These are phyloP conservation scores for Phytophthora gonapodyides DNA, from an alignment of 352 stramenopile species.

Conservation along the genomic window DNA sequence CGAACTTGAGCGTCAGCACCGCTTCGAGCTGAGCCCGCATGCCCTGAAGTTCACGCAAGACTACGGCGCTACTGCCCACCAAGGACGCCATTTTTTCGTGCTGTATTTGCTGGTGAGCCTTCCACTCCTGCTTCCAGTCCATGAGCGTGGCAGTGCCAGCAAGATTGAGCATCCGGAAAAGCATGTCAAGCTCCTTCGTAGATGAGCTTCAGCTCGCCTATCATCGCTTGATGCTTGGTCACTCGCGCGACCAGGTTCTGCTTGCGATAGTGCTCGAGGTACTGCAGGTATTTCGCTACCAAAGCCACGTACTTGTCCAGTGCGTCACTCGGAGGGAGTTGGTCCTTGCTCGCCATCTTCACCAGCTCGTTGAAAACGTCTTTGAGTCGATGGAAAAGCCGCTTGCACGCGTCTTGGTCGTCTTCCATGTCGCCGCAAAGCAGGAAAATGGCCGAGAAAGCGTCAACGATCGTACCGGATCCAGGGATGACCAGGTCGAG, in stretches of 20 bases:
- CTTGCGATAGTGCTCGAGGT: neutral
- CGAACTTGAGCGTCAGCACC: slow-evolving; percentile 20
- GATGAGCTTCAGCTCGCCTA: neutral
- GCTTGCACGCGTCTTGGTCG: no score
- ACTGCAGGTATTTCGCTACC: neutral
- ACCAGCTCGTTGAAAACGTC: neutral
- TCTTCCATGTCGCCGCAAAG: neutral
- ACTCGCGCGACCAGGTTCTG: neutral
- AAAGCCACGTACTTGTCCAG: neutral
- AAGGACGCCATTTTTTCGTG: neutral
- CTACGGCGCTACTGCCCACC: no score
- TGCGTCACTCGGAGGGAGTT: neutral
- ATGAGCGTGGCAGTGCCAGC: neutral
- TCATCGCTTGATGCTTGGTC: neutral
- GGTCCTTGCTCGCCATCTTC: neutral
- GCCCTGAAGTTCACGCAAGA: slow-evolving; percentile 16
- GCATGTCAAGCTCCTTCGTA: slow-evolving; percentile 1
- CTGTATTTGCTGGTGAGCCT: neutral
- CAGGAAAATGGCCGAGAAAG: neutral
- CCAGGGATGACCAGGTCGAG: no score
- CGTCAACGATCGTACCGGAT: no score
- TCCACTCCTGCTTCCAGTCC: neutral
- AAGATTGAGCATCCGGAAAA: slow-evolving; percentile 2
- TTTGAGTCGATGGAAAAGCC: neutral
- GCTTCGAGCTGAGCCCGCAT: slow-evolving; percentile 19